These are phyloP conservation scores for Mitragyna speciosa DNA, from an alignment of 257 asterid genomes.

Conservation along the genomic window DNA sequence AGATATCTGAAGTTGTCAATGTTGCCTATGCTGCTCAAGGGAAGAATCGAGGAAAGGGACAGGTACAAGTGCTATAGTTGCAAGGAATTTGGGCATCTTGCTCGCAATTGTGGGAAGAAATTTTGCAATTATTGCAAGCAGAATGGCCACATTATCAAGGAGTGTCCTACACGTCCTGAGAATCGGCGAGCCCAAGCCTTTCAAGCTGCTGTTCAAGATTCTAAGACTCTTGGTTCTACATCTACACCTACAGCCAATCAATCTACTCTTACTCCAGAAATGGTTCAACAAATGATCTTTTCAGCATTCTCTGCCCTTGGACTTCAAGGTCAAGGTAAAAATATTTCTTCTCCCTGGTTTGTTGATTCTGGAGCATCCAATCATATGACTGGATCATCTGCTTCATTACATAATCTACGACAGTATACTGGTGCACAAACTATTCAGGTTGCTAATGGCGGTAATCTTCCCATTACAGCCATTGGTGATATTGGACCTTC, in stretches of 20 bases:
- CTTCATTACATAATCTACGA: background rate
- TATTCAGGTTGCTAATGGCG: conserved; percentile 8
- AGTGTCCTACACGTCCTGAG: background rate
- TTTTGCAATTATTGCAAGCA: conserved; percentile 20
- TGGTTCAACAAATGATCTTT: conserved; percentile 17
- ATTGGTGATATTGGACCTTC: background rate
- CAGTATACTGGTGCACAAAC: background rate
- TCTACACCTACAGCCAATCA: background rate
- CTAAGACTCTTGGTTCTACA: too few species aligned
- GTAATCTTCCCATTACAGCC: background rate
- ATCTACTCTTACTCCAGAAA: background rate
- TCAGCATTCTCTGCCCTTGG: conserved; percentile 12
- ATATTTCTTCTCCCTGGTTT: background rate
- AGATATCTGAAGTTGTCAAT: background rate
- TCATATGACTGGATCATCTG: conserved; percentile 12
- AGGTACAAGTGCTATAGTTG: background rate
- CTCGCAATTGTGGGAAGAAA: background rate
- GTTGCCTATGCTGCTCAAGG: background rate
- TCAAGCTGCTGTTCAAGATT: too few species aligned
- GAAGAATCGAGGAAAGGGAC: background rate
- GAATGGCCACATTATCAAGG: conserved; percentile 7
- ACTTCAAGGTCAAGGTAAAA: conserved; percentile 14
- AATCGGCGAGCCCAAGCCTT: background rate
- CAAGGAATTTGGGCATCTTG: conserved; percentile 12
- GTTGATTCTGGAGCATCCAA: conserved; percentile 9